phyloP scores from a whole-genome alignment of 805 yeast species.

The Aciculoconidium aculeatum region DNA sequence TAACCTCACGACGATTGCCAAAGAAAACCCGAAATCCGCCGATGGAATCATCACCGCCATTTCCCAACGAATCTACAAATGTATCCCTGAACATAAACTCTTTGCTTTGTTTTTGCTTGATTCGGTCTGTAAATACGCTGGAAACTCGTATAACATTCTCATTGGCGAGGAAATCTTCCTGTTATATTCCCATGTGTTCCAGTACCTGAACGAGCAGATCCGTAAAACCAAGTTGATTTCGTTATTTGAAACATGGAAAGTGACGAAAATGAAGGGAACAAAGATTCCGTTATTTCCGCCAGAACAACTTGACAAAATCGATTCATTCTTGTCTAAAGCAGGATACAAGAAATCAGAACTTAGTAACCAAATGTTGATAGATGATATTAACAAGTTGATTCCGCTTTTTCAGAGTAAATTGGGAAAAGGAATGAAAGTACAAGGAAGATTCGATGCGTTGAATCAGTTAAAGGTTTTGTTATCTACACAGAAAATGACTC shows the following conservation, averaged over 20 bases:
- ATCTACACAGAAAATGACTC: slow-evolving; percentile 28
- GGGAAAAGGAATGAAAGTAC: slow-evolving; percentile 27
- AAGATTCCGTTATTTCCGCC: slow-evolving; percentile 66
- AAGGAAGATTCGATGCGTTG: slow-evolving; percentile 40
- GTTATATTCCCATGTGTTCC: slow-evolving; percentile 69
- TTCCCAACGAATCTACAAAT: slow-evolving; percentile 63
- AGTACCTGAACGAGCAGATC: slow-evolving; percentile 70
- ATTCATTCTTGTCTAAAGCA: slow-evolving; percentile 51
- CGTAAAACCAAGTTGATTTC: slow-evolving; percentile 63
- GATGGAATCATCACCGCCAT: slow-evolving; percentile 71
- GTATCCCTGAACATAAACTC: slow-evolving; percentile 79
- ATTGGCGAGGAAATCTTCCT: slow-evolving; percentile 66
- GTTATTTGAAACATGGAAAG: slow-evolving; percentile 85
- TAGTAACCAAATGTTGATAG: slow-evolving; percentile 21
- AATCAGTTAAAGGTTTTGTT: slow-evolving; percentile 38
- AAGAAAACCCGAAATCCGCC: slow-evolving; percentile 75
- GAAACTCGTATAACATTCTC: slow-evolving; percentile 80
- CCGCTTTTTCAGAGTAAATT: slow-evolving; percentile 39
- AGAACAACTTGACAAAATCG: slow-evolving; percentile 66
- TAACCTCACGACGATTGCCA: slow-evolving; percentile 77
- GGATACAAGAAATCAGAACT: slow-evolving; percentile 16
- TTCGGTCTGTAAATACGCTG: slow-evolving; percentile 86
- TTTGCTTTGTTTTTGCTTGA: slow-evolving; percentile 82
- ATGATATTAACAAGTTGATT: slow-evolving; percentile 32
- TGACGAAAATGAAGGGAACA: slow-evolving; percentile 51